phyloP scores from a whole-genome alignment of 805 yeast species.

The Suhomyces prunicola region DNA sequence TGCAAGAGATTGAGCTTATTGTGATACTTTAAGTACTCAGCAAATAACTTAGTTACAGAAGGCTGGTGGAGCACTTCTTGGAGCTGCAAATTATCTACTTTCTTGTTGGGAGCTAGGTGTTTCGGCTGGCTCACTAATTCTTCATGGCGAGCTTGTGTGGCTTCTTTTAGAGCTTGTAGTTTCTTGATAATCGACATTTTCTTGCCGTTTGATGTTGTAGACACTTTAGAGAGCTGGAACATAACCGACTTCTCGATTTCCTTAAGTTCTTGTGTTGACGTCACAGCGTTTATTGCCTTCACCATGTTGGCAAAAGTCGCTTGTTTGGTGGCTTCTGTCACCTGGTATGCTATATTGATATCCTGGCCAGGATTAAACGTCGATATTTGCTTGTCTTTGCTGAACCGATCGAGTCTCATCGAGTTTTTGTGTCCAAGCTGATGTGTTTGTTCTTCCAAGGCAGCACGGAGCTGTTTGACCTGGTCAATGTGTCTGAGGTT shows the following conservation, averaged over 20 bases:
- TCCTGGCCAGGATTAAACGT: neutral
- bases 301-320: constrained; percentile 2
- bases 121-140: neutral
- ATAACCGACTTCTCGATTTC: constrained; percentile 6
- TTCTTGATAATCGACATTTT: constrained; percentile 6
- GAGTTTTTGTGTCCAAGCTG: constrained; percentile 6
- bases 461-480: constrained; percentile 67
- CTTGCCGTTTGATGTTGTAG: constrained; percentile 2
- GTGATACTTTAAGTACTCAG: constrained; percentile 17
- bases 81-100: constrained; percentile 25
- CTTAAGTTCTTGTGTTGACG: constrained; percentile 8
- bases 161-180: constrained; percentile 3
- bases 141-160: constrained; percentile 1
- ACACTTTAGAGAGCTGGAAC: constrained; percentile 6
- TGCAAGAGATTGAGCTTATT: constrained; percentile 40
- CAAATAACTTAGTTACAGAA: constrained; percentile 32
- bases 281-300: neutral
- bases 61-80: constrained; percentile 48
- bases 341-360: constrained; percentile 2
- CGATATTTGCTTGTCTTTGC: neutral
- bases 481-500: constrained; percentile 71
- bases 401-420: neutral
- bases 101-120: neutral
- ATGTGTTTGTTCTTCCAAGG: constrained; percentile 61
- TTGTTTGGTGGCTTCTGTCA: constrained; percentile 8